phyloP scores from a whole-genome alignment of 2,329 filamentous ascomycete species.

The Aspergillus viridinutans region DNA sequence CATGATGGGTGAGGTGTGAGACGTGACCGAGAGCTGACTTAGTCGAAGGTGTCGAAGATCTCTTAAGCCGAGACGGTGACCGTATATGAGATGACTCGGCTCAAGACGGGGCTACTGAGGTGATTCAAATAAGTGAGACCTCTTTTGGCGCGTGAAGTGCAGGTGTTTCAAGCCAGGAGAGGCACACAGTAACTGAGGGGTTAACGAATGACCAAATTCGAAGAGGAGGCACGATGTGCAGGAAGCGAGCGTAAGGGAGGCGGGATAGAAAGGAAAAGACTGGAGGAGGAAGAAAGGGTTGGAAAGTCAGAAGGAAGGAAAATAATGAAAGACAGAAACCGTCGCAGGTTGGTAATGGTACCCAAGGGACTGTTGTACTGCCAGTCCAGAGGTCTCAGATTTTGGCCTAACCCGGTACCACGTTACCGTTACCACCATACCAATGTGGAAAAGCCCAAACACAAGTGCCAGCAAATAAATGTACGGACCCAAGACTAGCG shows the following conservation, averaged over 20 bases:
- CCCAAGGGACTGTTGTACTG: background rate
- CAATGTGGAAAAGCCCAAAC: background rate
- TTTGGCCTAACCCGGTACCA: background rate
- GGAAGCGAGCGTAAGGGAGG: constrained; percentile 7
- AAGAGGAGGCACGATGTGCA: constrained; percentile 6
- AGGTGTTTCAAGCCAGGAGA: background rate
- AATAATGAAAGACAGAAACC: background rate
- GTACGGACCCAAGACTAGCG: background rate
- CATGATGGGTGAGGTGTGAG: constrained; percentile 21
- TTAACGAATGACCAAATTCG: constrained; percentile 18
- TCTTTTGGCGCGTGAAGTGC: background rate
- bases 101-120: background rate
- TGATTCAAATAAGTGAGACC: background rate
- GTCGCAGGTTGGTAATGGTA: background rate
- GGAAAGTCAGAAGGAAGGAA: background rate
- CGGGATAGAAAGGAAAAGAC: background rate
- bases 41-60: background rate
- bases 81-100: background rate
- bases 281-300: background rate
- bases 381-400: background rate
- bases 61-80: background rate
- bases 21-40: background rate
- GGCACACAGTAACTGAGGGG: constrained; percentile 4
- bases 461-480: background rate
- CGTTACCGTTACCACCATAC: background rate